These are phyloP conservation scores for Smallanthus sonchifolius DNA, from an alignment of 129 eudicot genomes.

Conservation along the genomic window DNA sequence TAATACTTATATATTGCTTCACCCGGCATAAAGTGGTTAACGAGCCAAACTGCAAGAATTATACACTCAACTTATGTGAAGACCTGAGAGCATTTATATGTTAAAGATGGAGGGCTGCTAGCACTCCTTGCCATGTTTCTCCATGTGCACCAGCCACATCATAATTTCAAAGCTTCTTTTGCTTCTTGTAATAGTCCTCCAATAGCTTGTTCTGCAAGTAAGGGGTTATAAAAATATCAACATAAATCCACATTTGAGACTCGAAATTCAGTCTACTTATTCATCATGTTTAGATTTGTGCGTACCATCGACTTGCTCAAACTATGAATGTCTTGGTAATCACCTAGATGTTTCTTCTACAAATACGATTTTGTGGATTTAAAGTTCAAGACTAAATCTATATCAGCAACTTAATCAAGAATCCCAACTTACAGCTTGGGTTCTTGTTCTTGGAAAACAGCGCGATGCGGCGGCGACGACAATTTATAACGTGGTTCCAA, in stretches of 20 bases:
- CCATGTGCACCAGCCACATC: constrained; percentile 77
- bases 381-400: constrained; percentile 85
- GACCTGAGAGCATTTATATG: constrained; percentile 54
- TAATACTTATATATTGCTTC: constrained; percentile 19
- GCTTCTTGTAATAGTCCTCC: constrained; percentile 84
- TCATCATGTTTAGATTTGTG: constrained; percentile 21
- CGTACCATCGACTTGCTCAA: constrained; percentile 41
- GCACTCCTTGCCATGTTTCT: constrained; percentile 82
- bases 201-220: constrained; percentile 56
- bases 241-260: neutral
- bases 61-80: constrained; percentile 67
- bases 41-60: constrained; percentile 30
- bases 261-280: constrained; percentile 11
- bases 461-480: too few species aligned
- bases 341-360: constrained; percentile 36
- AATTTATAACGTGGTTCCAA: too few species aligned
- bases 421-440: constrained; percentile 82
- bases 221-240: neutral
- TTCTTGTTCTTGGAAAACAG: constrained; percentile 78
- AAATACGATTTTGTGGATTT: constrained; percentile 50
- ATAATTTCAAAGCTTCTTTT: constrained; percentile 82
- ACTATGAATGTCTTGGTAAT: constrained; percentile 40
- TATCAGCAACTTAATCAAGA: constrained; percentile 78
- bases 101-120: constrained; percentile 86
- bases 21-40: constrained; percentile 10